A percentile compares a stretch with the other conserved stretches of the same genome.
Conservation (phyloP, 163 green algal species). For the Trebouxiophyceae sp. region DNA sequence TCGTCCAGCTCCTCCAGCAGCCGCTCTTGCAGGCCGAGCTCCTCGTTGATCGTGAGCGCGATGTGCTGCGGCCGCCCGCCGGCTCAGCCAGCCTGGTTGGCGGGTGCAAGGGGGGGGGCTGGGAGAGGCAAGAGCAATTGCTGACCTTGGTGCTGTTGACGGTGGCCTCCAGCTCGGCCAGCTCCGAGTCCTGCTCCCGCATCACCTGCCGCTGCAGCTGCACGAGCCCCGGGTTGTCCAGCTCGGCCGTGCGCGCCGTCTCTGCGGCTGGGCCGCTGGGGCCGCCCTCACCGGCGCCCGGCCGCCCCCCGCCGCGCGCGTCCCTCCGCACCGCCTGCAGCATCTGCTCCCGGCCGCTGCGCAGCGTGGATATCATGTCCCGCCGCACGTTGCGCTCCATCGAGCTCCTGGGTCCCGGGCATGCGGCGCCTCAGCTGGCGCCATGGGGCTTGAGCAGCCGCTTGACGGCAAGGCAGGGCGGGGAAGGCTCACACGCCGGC, state of each 20-base stretch:
- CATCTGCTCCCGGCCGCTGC: slow-evolving; percentile 64
- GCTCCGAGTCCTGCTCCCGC: slow-evolving; percentile 65
- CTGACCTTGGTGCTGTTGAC: slow-evolving; percentile 63
- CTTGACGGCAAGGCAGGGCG: background rate
- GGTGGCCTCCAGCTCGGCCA: slow-evolving; percentile 68
- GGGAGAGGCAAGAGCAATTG: no score
- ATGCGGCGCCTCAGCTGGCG: background rate
- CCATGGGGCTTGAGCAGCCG: background rate
- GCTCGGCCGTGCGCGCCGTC: slow-evolving; percentile 67
- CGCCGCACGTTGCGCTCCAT: slow-evolving; percentile 73
- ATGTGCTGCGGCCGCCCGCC: slow-evolving; percentile 33
- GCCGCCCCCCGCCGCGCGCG: slow-evolving; percentile 2
- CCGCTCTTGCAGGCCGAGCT: slow-evolving; percentile 43
- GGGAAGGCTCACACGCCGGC: slow-evolving; percentile 51
- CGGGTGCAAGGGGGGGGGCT: no score
- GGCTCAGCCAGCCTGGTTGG: no score
- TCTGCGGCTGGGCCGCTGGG: slow-evolving; percentile 38
- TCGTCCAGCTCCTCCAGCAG: slow-evolving; percentile 60
- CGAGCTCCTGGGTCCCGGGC: slow-evolving; percentile 68
- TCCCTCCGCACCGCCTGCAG: slow-evolving; percentile 58
- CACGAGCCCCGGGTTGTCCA: slow-evolving; percentile 64
- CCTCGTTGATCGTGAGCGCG: slow-evolving; percentile 58
- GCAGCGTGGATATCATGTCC: slow-evolving; percentile 65
- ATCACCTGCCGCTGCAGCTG: slow-evolving; percentile 73
- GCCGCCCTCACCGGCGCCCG: slow-evolving; percentile 33